These are phyloP conservation scores for Plasmodium malariae DNA, from an alignment of 169 alveolate genomes.

Conservation along the genomic window DNA sequence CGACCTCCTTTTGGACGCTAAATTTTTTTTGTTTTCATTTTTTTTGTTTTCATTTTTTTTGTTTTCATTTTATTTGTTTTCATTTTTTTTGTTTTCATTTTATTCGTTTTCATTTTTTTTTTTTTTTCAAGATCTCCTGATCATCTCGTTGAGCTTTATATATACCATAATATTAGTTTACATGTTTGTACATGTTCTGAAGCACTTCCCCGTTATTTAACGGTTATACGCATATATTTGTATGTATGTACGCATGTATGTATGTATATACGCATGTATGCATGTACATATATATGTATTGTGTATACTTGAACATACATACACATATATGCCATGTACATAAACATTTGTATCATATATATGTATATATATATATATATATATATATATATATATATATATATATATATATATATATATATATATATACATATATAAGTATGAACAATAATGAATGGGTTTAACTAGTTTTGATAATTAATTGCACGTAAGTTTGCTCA, in stretches of 20 bases:
- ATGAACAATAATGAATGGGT: too few relatives aligned
- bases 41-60: too few relatives aligned
- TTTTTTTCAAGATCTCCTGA: background rate
- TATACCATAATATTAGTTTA: too few relatives aligned
- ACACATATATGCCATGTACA: background rate
- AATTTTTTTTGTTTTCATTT: too few relatives aligned
- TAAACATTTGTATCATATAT: too few relatives aligned
- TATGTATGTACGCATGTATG: background rate
- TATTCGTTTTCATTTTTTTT: too few relatives aligned
- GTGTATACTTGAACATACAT: background rate
- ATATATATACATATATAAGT: background rate
- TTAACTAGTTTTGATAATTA: background rate
- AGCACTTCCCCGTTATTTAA: background rate
- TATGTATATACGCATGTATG: background rate
- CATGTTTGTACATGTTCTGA: background rate
- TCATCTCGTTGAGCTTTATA: background rate
- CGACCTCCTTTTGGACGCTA: background rate
- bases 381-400: too few relatives aligned
- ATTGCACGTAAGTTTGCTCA: background rate
- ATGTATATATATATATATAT: too few relatives aligned
- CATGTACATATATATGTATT: too few relatives aligned
- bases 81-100: too few relatives aligned
- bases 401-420: background rate
- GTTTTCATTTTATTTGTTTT: too few relatives aligned
- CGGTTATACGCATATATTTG: background rate